Conservation (phyloP, 441 rosid species). For the Bocquillonia castaneifolia region DNA sequence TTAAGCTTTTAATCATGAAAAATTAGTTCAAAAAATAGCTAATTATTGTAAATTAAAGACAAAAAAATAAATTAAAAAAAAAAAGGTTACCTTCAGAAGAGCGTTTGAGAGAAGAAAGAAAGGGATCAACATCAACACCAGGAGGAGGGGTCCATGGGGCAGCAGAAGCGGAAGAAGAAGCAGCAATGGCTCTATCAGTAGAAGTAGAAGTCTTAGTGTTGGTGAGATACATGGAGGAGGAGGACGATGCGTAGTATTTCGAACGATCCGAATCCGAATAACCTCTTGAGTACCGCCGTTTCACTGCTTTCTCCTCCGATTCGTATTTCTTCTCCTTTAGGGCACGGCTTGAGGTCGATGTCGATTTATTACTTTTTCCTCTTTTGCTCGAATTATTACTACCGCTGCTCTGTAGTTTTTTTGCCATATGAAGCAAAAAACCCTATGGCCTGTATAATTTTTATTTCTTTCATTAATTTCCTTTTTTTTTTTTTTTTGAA, state of each 20-base stretch:
- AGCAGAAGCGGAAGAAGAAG: slow-evolving; percentile 29
- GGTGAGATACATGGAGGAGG: slow-evolving; percentile 33
- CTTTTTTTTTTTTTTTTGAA: too few species aligned
- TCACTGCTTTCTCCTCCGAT: background rate
- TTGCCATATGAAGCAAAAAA: too few species aligned
- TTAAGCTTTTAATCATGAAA: too few species aligned
- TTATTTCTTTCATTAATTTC: too few species aligned
- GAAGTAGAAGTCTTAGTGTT: slow-evolving; percentile 30
- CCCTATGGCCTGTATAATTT: too few species aligned
- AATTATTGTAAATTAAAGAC: background rate
- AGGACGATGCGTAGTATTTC: slow-evolving; percentile 22
- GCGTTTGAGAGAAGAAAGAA: slow-evolving; percentile 58
- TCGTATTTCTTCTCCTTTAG: too few species aligned
- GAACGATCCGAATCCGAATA: slow-evolving; percentile 21
- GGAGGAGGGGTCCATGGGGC: slow-evolving; percentile 42
- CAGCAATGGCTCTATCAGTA: slow-evolving; percentile 17
- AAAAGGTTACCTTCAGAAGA: slow-evolving; percentile 53
- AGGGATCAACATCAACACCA: slow-evolving; percentile 50
- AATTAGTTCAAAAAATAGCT: background rate
- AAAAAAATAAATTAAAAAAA: background rate
- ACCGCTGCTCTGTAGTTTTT: too few species aligned
- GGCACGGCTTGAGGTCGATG: too few species aligned
- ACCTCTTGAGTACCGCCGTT: background rate
- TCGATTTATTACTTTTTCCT: too few species aligned
- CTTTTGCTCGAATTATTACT: too few species aligned